Conservation (phyloP, 1,284 basidiomycete genomes). For the Ceratobasidium sp. region DNA sequence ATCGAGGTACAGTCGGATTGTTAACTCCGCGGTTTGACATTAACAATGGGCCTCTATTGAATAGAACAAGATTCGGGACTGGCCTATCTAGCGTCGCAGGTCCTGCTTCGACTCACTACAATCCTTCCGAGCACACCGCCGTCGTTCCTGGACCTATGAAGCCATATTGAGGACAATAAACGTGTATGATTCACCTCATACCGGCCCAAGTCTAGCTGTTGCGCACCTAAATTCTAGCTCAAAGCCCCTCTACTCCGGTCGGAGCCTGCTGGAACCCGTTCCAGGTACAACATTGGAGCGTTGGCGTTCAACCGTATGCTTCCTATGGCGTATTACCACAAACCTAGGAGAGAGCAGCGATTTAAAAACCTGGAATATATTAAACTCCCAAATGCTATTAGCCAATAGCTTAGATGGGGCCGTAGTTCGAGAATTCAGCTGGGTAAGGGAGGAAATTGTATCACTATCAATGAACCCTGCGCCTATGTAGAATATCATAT, state of each 20-base stretch:
- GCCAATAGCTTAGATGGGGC: not conserved
- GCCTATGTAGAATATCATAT: not conserved
- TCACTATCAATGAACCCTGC: not conserved
- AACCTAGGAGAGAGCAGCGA: not conserved
- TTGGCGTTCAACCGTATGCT: slow-evolving; percentile 5
- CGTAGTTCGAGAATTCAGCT: not conserved
- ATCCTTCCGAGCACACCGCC: not conserved
- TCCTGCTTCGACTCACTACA: slow-evolving; percentile 14
- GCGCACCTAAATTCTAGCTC: not conserved
- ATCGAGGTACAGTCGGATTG: not conserved
- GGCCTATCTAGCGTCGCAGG: not conserved
- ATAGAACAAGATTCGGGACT: slow-evolving; percentile 14
- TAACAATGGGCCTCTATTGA: not conserved
- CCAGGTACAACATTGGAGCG: not conserved
- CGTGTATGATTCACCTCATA: not conserved
- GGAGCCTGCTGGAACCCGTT: slow-evolving; percentile 13
- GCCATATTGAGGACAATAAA: not conserved
- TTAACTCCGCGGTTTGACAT: not conserved
- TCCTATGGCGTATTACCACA: slow-evolving; percentile 9
- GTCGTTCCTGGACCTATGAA: not conserved
- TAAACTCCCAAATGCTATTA: slow-evolving; percentile 13
- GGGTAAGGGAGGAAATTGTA: not conserved
- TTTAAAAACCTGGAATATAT: not conserved
- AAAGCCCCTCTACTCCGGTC: not conserved
- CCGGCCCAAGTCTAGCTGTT: not conserved